Evolutionary conservation across 208 protist genomes (phyloP).

Genomic region (Kentomonas sorsogonicus): DNA sequence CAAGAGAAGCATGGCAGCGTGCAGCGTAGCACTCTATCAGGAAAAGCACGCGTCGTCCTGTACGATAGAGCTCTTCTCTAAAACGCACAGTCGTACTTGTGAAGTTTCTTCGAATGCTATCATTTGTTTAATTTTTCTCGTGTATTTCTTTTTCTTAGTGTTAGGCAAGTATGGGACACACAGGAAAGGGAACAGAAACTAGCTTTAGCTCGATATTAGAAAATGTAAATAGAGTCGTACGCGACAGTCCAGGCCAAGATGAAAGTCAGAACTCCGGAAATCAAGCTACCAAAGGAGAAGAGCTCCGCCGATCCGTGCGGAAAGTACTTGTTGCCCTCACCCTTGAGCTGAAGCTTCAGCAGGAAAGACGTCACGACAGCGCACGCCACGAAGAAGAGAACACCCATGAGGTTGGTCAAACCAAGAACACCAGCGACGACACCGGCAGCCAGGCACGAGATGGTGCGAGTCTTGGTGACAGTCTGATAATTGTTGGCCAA

Average conservation of each 20-base stretch:
- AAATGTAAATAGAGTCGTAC: slow-evolving; percentile 88
- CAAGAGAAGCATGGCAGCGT: background rate
- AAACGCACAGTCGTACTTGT: too few species aligned
- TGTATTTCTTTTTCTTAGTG: background rate
- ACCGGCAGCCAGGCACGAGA: slow-evolving; percentile 67
- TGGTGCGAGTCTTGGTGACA: slow-evolving; percentile 61
- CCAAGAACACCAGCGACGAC: slow-evolving; percentile 72
- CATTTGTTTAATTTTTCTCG: background rate
- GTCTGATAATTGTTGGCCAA: slow-evolving; percentile 58
- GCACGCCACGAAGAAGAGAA: slow-evolving; percentile 63
- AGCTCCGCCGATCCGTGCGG: slow-evolving; percentile 57
- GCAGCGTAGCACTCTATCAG: too few species aligned
- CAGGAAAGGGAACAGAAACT: too few species aligned
- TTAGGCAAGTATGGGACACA: too few species aligned
- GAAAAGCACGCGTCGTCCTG: too few species aligned
- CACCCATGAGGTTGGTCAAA: slow-evolving; percentile 58
- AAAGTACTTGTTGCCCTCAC: slow-evolving; percentile 64
- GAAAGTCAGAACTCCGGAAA: slow-evolving; percentile 71
- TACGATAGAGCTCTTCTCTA: too few species aligned
- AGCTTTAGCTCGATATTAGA: slow-evolving; percentile 24
- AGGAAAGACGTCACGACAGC: slow-evolving; percentile 52
- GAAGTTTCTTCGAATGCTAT: background rate
- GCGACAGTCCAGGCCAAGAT: slow-evolving; percentile 80
- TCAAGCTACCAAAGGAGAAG: slow-evolving; percentile 60
- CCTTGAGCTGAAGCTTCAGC: slow-evolving; percentile 35